A percentile compares a stretch with the other conserved stretches of the same genome.
Conservation (phyloP, 805 yeast genomes). For the Pichia californica region DNA sequence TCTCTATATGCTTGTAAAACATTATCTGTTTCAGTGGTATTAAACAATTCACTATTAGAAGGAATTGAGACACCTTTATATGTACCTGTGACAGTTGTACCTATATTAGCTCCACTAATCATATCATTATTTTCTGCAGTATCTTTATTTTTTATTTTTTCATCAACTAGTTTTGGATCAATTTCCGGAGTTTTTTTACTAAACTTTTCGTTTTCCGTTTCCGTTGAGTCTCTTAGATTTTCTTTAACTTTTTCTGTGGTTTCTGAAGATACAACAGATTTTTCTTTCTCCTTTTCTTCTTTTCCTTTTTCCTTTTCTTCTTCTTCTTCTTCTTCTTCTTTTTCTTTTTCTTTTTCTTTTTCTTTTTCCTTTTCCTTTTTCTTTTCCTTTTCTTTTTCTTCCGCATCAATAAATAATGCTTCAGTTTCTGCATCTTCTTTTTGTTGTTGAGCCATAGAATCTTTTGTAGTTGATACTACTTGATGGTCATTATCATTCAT, state of each 20-base stretch:
- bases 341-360: neutral
- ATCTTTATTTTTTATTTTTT: too few species aligned
- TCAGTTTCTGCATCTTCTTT: neutral
- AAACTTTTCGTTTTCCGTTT: neutral
- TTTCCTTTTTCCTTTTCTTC: neutral
- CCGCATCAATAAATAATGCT: too few species aligned
- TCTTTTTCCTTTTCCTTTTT: neutral
- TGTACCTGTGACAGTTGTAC: constrained; percentile 15
- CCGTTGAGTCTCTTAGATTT: neutral
- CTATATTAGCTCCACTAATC: neutral
- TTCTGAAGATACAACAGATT: too few species aligned
- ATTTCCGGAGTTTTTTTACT: too few species aligned
- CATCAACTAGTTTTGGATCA: too few species aligned
- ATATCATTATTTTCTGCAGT: neutral
- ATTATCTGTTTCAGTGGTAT: constrained; percentile 15
- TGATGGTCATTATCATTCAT: constrained; percentile 13
- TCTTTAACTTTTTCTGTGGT: neutral
- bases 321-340: neutral
- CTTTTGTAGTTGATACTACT: neutral
- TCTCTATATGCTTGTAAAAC: constrained; percentile 25
- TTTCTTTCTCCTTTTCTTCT: neutral
- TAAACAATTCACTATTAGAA: constrained; percentile 29
- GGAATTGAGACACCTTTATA: constrained; percentile 31
- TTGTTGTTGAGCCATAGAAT: neutral
- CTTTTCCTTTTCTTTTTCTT: neutral